These are phyloP conservation scores for Cladobotryum mycophilum DNA, from an alignment of 2,329 filamentous ascomycete genomes.

Conservation along the genomic window DNA sequence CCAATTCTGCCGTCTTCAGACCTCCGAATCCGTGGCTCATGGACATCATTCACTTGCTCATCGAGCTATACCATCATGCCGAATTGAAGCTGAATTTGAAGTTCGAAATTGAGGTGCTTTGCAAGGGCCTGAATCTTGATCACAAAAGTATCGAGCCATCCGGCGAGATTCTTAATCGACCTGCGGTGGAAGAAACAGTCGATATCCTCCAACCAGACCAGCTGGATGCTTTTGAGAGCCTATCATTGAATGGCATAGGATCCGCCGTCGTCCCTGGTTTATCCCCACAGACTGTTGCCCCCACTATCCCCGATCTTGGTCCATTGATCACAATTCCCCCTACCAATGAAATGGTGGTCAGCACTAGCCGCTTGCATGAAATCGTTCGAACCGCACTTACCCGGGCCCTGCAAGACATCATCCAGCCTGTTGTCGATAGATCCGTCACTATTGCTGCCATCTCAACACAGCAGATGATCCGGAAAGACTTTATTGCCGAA, in stretches of 20 bases:
- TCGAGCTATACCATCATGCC: conserved; percentile 88
- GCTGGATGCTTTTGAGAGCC: conserved; percentile 75
- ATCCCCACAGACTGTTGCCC: conserved; percentile 69
- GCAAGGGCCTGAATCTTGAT: conserved; percentile 85
- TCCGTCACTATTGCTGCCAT: conserved; percentile 98
- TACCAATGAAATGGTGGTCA: conserved; percentile 71
- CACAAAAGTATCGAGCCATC: conserved; percentile 88
- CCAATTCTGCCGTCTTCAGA: conserved; percentile 79
- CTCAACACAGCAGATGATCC: conserved; percentile 88
- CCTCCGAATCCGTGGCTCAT: conserved; percentile 97
- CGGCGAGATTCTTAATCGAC: conserved; percentile 74
- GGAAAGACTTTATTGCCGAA: conserved; percentile 94
- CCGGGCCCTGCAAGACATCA: conserved; percentile 90
- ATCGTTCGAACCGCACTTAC: conserved; percentile 85
- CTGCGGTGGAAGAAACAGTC: conserved; percentile 54
- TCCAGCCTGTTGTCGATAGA: conserved; percentile 92
- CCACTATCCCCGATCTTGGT: conserved; percentile 77
- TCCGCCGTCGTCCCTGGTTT: conserved; percentile 65
- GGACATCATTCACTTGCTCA: conserved; percentile 86
- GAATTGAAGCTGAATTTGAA: conserved; percentile 95
- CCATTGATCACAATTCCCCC: conserved; percentile 75
- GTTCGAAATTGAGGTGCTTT: conserved; percentile 97
- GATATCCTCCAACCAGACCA: conserved; percentile 59
- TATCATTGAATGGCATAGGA: conserved; percentile 69
- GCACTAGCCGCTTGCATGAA: conserved; percentile 58